Conservation (phyloP, 306 rosid genomes). For the Neltuma alba region DNA sequence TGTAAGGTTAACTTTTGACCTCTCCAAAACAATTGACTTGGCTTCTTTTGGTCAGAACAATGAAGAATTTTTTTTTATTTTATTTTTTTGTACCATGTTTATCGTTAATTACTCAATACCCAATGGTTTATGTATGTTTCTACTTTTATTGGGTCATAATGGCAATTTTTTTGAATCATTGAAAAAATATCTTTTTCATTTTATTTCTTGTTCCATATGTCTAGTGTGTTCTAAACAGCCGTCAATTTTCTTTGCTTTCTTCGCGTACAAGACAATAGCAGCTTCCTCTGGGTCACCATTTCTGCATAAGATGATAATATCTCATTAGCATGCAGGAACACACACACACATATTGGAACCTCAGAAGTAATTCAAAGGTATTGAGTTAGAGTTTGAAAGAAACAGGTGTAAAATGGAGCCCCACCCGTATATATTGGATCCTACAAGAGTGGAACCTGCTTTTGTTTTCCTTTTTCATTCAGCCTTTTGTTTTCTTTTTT, state of each 20-base stretch:
- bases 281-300: not conserved
- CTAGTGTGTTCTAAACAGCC: too few species aligned
- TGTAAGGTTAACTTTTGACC: constrained; percentile 31
- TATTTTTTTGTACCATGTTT: not conserved
- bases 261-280: constrained; percentile 18
- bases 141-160: not conserved
- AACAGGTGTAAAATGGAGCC: not conserved
- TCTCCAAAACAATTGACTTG: constrained; percentile 8
- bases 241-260: constrained; percentile 8
- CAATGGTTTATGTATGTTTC: not conserved
- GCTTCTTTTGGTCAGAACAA: not conserved
- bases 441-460: not conserved
- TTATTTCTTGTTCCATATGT: not conserved
- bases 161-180: not conserved
- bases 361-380: not conserved
- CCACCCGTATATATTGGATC: not conserved
- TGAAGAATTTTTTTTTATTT: not conserved
- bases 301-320: too few species aligned
- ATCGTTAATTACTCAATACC: not conserved
- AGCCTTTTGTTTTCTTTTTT: not conserved
- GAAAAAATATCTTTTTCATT: too few species aligned
- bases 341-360: not conserved
- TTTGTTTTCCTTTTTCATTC: not conserved
- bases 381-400: not conserved
- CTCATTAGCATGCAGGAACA: not conserved